Conservation (phyloP, 2,329 filamentous ascomycete species). For the Paraphaeosphaeria sporulosa region DNA sequence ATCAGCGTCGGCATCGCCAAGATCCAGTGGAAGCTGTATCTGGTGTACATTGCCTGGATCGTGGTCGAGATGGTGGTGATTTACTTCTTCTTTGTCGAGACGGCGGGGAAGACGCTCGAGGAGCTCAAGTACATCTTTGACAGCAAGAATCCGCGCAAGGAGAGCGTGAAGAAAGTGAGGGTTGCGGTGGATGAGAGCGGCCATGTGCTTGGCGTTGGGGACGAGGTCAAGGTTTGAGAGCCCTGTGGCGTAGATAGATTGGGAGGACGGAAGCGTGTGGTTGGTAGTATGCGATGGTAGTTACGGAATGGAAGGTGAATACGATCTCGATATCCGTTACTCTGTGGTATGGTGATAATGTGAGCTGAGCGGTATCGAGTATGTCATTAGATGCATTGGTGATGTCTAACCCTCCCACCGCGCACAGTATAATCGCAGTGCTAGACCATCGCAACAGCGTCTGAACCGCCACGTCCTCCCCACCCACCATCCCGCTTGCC, state of each 20-base stretch:
- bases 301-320: too few relatives aligned
- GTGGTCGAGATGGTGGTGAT: slow-evolving; percentile 39
- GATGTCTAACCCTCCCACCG: too few relatives aligned
- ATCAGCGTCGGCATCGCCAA: slow-evolving; percentile 42
- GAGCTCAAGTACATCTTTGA: slow-evolving; percentile 45
- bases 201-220: slow-evolving; percentile 34
- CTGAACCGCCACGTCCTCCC: too few relatives aligned
- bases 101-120: slow-evolving; percentile 42
- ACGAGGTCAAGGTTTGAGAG: slow-evolving; percentile 21
- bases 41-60: slow-evolving; percentile 45
- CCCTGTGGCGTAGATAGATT: background rate
- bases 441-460: too few relatives aligned
- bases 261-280: background rate
- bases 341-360: too few relatives aligned
- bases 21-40: slow-evolving; percentile 42
- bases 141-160: slow-evolving; percentile 37
- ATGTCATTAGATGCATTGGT: too few relatives aligned
- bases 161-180: slow-evolving; percentile 31
- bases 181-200: slow-evolving; percentile 34
- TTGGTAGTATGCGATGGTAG: too few relatives aligned
- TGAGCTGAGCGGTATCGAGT: too few relatives aligned
- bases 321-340: too few relatives aligned
- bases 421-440: too few relatives aligned
- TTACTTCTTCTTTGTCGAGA: slow-evolving; percentile 45
- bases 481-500: too few relatives aligned